Base-by-base conservation (phyloP, 345 rosid species). In the Sisymbrium irio region DNA sequence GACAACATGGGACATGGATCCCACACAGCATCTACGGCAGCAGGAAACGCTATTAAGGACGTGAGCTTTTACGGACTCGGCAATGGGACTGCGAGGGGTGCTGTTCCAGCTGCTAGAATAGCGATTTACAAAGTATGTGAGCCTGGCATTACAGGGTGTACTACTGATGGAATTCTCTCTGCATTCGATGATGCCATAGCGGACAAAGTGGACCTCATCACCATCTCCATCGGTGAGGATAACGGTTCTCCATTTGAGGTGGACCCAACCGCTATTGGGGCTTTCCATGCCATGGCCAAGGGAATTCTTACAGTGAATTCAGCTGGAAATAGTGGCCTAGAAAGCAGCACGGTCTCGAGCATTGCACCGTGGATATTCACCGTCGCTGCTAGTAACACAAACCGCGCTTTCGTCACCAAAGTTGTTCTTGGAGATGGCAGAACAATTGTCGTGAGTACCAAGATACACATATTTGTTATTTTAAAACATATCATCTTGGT, bases 21-120 rank as follows among this genome's bases (percentile, higher is more conserved):
- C 0, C 93, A 88, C 72, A 86, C 89, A 3, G 84, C 93, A 0
- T 86, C 90, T 9, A 88, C 80, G 0, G 85, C 85, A 13, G 89
- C 93, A 5, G 90, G 90, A 58, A 82, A 67, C 69, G 41, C 18
- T 3, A 83, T 86, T 9, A 20, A 53, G 20, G 62, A 62, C 8
- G 85, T 64, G 0, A 82, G 77, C 57, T 84, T 82, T 25, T 80
- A 53, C 50, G 89, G 89, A 2, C 8, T 86, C 0, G 89, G 81
- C 1, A 28, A 75, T 5, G 91, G 91, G 18, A 77, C 71, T 4
- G 84, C 82, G 10, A 80, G 88, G 71, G 89, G 89, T 33, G 87
- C 81, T 2, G 88, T 74, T 17, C 88, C 88, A 0, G 82, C 83
- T 10, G 84, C 93, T 11, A 82, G 88, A 61, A 76, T 86, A 37